Conservation (phyloP, 2,329 filamentous ascomycete genomes). For the Dothideomycetes sp. region DNA sequence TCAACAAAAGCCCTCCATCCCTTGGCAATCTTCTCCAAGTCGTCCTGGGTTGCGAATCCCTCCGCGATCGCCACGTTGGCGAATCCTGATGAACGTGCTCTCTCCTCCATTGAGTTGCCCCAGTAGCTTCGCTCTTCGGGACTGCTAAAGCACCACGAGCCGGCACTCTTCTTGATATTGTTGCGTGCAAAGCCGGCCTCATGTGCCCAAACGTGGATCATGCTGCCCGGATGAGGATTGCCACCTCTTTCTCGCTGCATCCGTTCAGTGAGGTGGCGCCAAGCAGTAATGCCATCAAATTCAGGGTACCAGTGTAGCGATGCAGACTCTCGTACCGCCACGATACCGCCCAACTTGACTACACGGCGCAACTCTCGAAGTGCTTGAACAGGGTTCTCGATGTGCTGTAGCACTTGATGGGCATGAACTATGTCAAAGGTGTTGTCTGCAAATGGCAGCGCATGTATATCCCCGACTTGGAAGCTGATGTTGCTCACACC, state of each 20-base stretch:
- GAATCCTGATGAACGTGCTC: conserved; percentile 15
- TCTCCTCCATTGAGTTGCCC: conserved; percentile 20
- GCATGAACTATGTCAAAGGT: conserved; percentile 50
- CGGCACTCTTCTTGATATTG: conserved; percentile 27
- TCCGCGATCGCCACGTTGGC: conserved; percentile 25
- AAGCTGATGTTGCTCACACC: conserved; percentile 26
- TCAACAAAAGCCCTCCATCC: conserved; percentile 30
- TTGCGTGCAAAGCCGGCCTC: conserved; percentile 14
- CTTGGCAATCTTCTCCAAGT: conserved; percentile 27
- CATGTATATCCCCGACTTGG: conserved; percentile 27
- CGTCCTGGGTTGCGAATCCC: conserved; percentile 24
- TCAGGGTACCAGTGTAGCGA: conserved; percentile 10
- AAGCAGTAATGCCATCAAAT: conserved; percentile 4
- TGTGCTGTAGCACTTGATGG: conserved; percentile 48
- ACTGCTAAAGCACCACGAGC: conserved; percentile 32
- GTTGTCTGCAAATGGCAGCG: conserved; percentile 31
- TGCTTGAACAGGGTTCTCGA: conserved; percentile 38
- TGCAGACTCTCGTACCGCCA: conserved; percentile 35
- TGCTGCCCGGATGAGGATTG: conserved; percentile 11
- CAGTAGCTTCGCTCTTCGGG: conserved; percentile 26
- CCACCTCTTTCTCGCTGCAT: conserved; percentile 9
- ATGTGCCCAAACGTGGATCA: conserved; percentile 12
- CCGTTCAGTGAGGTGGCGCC: conserved; percentile 2
- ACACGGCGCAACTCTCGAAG: conserved; percentile 45
- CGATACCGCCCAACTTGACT: conserved; percentile 40